Percentiles rank a stretch among this genome's conserved stretches.
These are phyloP conservation scores for Apiotrichum montevideense DNA, from an alignment of 1,284 basidiomycete species.

Conservation along the genomic window DNA sequence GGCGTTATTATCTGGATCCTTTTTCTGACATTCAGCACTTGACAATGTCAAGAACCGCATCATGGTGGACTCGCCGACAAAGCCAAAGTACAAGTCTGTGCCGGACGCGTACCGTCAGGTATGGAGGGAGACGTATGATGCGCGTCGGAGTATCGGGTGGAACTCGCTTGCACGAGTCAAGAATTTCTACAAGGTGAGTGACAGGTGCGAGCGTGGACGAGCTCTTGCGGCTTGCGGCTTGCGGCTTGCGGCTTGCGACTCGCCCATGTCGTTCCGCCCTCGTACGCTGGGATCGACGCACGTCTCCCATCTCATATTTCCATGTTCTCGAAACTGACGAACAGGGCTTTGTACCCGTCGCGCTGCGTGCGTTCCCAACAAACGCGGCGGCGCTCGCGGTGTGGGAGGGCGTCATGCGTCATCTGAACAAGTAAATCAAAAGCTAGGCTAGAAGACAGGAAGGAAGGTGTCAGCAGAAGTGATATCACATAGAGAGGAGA, in stretches of 20 bases:
- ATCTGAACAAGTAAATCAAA: neutral
- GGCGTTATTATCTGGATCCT: neutral
- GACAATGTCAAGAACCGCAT: slow-evolving; percentile 47
- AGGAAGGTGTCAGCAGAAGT: too few species aligned
- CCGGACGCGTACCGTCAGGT: slow-evolving; percentile 36
- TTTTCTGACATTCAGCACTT: slow-evolving; percentile 22
- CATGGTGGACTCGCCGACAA: slow-evolving; percentile 42
- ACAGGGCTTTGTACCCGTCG: slow-evolving; percentile 45
- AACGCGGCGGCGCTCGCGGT: slow-evolving; percentile 47
- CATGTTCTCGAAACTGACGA: too few species aligned
- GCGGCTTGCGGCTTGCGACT: too few species aligned
- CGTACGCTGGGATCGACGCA: too few species aligned
- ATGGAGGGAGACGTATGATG: slow-evolving; percentile 37
- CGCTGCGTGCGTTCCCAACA: slow-evolving; percentile 44
- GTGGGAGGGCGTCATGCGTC: slow-evolving; percentile 45
- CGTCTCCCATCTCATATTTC: too few species aligned
- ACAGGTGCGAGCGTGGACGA: neutral
- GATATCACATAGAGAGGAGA: too few species aligned
- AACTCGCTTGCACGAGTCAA: slow-evolving; percentile 33
- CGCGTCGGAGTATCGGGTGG: slow-evolving; percentile 24
- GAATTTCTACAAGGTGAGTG: slow-evolving; percentile 44
- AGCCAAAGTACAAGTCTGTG: slow-evolving; percentile 38
- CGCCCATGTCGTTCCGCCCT: too few species aligned
- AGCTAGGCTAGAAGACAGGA: too few species aligned
- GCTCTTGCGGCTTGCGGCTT: too few species aligned